These are phyloP conservation scores for Verbena officinalis DNA, from an alignment of 257 asterid species.

Conservation along the genomic window DNA sequence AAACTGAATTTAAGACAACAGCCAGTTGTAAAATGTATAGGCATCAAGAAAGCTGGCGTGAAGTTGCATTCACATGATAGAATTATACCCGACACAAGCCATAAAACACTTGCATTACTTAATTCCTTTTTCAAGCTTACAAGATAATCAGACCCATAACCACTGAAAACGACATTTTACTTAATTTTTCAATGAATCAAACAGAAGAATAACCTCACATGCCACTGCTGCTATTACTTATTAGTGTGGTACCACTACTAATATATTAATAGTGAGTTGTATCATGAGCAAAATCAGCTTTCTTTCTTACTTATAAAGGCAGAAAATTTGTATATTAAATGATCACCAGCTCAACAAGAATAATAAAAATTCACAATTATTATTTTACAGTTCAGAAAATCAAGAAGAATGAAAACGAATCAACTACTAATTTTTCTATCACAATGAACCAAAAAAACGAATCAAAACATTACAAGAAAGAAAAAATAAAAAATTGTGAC, in stretches of 20 bases:
- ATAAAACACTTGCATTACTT: not conserved
- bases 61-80: not conserved
- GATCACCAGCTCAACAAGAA: constrained; percentile 38
- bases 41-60: not conserved
- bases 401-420: constrained; percentile 20
- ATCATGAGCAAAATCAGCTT: constrained; percentile 22
- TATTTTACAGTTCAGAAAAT: constrained; percentile 42
- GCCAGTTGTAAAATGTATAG: not conserved
- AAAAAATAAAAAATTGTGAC: not conserved
- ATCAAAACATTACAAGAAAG: constrained; percentile 19
- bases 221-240: constrained; percentile 15
- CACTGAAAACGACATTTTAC: constrained; percentile 24
- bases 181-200: constrained; percentile 16
- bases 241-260: too few species aligned
- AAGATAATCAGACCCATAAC: constrained; percentile 12
- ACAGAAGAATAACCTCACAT: constrained; percentile 38
- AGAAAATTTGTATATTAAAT: constrained; percentile 10
- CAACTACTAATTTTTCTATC: not conserved
- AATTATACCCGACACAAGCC: not conserved
- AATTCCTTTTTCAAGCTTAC: constrained; percentile 4
- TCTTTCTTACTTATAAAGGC: not conserved
- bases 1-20: not conserved
- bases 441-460: not conserved
- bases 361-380: constrained; percentile 29
- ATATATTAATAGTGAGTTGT: not conserved